These are phyloP conservation scores for Tetracentron sinense DNA, from an alignment of 164 flowering plant genomes.

Conservation along the genomic window DNA sequence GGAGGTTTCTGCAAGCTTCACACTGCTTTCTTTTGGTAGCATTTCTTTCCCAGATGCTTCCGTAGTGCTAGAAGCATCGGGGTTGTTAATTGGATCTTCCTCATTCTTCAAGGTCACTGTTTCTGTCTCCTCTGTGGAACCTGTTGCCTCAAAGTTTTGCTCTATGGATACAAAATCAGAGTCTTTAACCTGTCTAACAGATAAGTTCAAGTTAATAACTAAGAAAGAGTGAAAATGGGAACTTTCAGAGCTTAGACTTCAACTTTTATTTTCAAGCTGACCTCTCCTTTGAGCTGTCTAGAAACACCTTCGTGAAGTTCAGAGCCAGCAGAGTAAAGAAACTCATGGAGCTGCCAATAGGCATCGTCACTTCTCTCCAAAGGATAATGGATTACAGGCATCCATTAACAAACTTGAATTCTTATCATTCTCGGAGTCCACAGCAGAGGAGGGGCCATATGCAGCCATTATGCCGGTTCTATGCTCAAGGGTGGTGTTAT, in stretches of 20 bases:
- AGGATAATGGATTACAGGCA: no score
- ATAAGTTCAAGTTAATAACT: constrained; percentile 1
- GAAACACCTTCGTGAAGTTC: no score
- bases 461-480: no score
- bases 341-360: no score
- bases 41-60: constrained; percentile 17
- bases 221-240: background rate
- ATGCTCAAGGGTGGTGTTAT: no score
- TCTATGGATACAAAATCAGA: constrained; percentile 9
- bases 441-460: no score
- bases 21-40: constrained; percentile 4
- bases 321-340: no score
- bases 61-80: constrained; percentile 1
- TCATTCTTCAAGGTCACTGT: constrained; percentile 7
- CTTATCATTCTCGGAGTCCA: no score
- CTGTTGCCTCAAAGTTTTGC: constrained; percentile 11
- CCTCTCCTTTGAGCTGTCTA: constrained; percentile 19
- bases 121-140: constrained; percentile 12
- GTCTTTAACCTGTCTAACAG: constrained; percentile 21
- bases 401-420: no score
- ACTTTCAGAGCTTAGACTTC: background rate
- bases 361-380: no score
- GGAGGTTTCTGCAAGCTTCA: constrained; percentile 7
- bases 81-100: constrained; percentile 9
- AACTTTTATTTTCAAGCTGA: constrained; percentile 5